Percentiles rank a stretch among this genome's conserved stretches.
phyloP scores from a whole-genome alignment of 352 stramenopile species.

The Phytophthora rubi region DNA sequence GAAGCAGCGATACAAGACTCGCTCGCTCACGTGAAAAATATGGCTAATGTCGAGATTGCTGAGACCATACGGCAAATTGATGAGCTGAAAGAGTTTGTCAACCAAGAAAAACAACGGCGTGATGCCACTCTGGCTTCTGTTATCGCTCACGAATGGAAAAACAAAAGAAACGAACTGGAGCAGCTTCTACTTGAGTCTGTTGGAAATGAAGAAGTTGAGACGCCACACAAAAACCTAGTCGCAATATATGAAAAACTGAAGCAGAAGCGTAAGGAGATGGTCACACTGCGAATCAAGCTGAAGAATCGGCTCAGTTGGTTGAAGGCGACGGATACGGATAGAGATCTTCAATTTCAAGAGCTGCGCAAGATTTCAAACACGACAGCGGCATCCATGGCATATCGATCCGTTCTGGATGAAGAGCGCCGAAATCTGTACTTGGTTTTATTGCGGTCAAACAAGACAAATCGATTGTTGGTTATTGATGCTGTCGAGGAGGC shows the following conservation, averaged over 20 bases:
- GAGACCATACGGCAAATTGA: background rate
- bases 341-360: background rate
- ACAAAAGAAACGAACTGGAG: background rate
- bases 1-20: background rate
- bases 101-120: background rate
- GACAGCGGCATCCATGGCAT: background rate
- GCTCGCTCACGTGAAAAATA: background rate
- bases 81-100: background rate
- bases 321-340: background rate
- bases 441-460: background rate
- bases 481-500: background rate
- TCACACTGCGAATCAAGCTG: background rate
- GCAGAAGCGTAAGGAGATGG: background rate
- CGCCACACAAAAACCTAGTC: background rate
- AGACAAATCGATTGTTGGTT: background rate
- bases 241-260: background rate
- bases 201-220: background rate
- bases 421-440: background rate
- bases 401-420: background rate
- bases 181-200: background rate
- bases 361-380: background rate
- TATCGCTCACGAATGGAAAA: background rate
- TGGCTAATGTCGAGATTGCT: background rate
- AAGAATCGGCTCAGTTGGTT: background rate
- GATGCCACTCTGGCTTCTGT: background rate